Percentiles rank a stretch among this genome's conserved stretches.
Evolutionary conservation across 225 moss, liverwort and hornwort genomes (phyloP).

Genomic region (Climacium dendroides): DNA sequence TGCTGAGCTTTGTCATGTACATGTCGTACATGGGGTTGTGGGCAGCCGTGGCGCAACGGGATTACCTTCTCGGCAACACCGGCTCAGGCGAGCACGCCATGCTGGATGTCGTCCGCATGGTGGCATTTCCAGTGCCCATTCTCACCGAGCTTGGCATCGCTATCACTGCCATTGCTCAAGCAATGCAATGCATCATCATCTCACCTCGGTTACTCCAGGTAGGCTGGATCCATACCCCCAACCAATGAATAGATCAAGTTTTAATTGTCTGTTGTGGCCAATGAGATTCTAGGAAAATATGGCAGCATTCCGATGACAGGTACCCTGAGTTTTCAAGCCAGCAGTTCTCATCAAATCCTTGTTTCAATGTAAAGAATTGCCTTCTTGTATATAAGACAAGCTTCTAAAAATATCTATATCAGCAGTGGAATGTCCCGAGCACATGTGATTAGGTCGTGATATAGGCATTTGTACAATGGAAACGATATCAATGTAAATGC

Average conservation of each 20-base stretch:
- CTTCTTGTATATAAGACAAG: no score
- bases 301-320: not conserved
- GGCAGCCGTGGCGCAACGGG: conserved; percentile 76
- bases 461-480: not conserved
- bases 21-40: conserved; percentile 88
- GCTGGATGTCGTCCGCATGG: conserved; percentile 56
- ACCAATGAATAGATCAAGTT: not conserved
- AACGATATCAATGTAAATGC: not conserved
- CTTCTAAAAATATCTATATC: not conserved
- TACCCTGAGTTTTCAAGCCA: not conserved
- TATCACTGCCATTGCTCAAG: conserved; percentile 74
- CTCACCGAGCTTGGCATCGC: conserved; percentile 81
- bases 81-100: conserved; percentile 51
- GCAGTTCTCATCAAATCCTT: not conserved
- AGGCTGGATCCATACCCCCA: not conserved
- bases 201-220: conserved; percentile 90
- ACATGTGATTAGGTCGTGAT: not conserved
- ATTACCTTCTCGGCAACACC: conserved; percentile 56
- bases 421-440: not conserved
- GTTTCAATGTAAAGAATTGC: not conserved
- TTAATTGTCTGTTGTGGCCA: not conserved
- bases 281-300: not conserved
- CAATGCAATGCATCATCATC: conserved; percentile 89
- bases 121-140: conserved; percentile 65
- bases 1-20: conserved; percentile 78